Evolutionary conservation across 352 stramenopile genomes (phyloP), one percentile per base, ranked within the genome.

Genomic region (Globisporangium perplexum): DNA sequence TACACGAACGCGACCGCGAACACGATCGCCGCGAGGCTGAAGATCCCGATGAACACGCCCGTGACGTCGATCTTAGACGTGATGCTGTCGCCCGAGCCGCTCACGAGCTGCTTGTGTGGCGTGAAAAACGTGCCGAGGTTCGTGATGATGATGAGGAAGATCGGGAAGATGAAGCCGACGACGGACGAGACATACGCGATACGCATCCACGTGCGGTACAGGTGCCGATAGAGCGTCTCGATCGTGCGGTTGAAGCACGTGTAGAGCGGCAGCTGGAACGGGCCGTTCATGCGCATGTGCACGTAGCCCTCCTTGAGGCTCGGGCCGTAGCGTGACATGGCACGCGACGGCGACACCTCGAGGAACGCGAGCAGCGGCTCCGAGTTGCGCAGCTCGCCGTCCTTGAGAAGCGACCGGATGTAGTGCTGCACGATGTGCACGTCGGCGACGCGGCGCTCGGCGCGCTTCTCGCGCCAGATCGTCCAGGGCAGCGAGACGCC

Each of bases 251-350:
- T 92, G 36, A 91, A 88, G 59, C 83, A 94, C 43, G 77, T 83
- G 62, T 94, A 90, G 12, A 94, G 67, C 50, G 84, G 84, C 43
- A 94, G 52, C 53, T 94, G 84, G 57, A 93, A 90, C 44, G 84
- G 72, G 53, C 84, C 84, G 62, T 92, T 94, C 55, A 91, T 89
- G 65, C 83, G 82, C 84, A 94, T 91, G 68, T 94, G 84, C 47
- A 91, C 84, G 59, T 94, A 94, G 17, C 84, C 84, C 64, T 94
- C 84, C 31, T 94, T 94, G 20, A 92, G 55, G 28, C 81, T 92
- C 23, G 80, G 79, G 1, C 83, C 83, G 22, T 89, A 84, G 7
- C 79, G 73, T 24, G 82, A 65, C 77, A 89, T 86, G 24, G 81
- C 69, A 3, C 84, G 76, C 20, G 80, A 88, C 43, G 84, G 79